Conservation (phyloP, 352 stramenopile species). For the Thalassiosira livingstoniorum region DNA sequence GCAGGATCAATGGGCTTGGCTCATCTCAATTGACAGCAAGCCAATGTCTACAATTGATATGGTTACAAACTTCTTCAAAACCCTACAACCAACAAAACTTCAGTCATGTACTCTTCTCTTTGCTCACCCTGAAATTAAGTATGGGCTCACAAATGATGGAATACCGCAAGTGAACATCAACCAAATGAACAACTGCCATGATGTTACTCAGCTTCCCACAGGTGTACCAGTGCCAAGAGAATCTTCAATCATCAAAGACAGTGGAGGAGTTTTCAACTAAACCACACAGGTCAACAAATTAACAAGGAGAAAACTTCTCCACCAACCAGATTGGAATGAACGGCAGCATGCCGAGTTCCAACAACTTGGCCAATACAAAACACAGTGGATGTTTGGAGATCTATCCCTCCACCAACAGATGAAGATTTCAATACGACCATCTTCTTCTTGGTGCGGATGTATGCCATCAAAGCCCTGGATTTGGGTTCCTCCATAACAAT, state of each 20-base stretch:
- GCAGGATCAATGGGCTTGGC: background rate
- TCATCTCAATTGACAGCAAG: background rate
- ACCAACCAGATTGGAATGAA: slow-evolving; percentile 45
- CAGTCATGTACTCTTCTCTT: background rate
- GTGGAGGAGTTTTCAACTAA: too few species aligned
- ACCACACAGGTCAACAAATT: slow-evolving; percentile 3
- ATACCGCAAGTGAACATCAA: slow-evolving; percentile 31
- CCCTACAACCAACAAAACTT: background rate
- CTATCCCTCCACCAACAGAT: background rate
- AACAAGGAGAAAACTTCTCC: slow-evolving; percentile 13
- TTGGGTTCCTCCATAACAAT: too few species aligned
- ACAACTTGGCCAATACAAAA: slow-evolving; percentile 56
- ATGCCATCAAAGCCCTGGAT: too few species aligned
- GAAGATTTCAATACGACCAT: too few species aligned
- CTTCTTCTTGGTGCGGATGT: background rate
- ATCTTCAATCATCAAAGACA: background rate
- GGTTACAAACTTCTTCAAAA: background rate
- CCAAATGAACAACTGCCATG: slow-evolving; percentile 22
- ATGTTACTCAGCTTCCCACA: too few species aligned
- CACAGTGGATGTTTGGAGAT: slow-evolving; percentile 56
- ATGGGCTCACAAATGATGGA: slow-evolving; percentile 22
- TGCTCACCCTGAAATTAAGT: slow-evolving; percentile 24
- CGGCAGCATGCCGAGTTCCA: slow-evolving; percentile 40
- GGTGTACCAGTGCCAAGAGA: background rate
- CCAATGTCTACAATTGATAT: background rate